Evolutionary conservation across 139 green algal species (phyloP), one percentile per base, ranked within the genome.

Genomic region (Coccomyxa sp.): DNA sequence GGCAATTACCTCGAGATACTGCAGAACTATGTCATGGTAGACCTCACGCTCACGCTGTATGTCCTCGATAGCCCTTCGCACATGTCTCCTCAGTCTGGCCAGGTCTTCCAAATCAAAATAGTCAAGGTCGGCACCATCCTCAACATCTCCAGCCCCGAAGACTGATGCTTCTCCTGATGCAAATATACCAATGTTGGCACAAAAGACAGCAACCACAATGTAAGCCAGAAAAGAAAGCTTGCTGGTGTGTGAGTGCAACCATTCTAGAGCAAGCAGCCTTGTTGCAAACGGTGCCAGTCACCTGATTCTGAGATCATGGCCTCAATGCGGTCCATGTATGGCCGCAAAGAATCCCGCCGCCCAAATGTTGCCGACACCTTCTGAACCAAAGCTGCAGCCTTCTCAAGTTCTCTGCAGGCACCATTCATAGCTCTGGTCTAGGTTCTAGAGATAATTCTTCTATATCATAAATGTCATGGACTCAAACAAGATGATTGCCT

Each of bases 31-130:
- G 25, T 86, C 81, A 28, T 88, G 45, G 76, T 93, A 93, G 13
- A 87, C 57, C 28, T 85, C 83, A 63, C 68, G 77, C 84, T 92
- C 89, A 3, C 90, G 77, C 77, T 89, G 77, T 67, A 82, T 90
- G 58, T 86, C 81, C 82, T 92, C 85, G 11, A 91, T 87, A 10
- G 84, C 87, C 10, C 78, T 86, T 32, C 89, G 85, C 38, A 93
- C 71, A 30, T 85, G 71, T n/a, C 87, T 81, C 14, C 88, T 76
- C 45, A 93, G 86, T 7, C 80, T 13, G 1, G 85, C 88, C 79
- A 93, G 82, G 77, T 90, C 87, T 57, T 87, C 75, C n/a, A 57
- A 30, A 66, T 88, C 86, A 67, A 89, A 85, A 66, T 86, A 88
- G 76, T 93, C 90, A 45, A 91, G 45, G 25, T 92, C 38, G 7